These are phyloP conservation scores for Solanum piurae DNA, from an alignment of 257 asterid genomes.

Conservation along the genomic window DNA sequence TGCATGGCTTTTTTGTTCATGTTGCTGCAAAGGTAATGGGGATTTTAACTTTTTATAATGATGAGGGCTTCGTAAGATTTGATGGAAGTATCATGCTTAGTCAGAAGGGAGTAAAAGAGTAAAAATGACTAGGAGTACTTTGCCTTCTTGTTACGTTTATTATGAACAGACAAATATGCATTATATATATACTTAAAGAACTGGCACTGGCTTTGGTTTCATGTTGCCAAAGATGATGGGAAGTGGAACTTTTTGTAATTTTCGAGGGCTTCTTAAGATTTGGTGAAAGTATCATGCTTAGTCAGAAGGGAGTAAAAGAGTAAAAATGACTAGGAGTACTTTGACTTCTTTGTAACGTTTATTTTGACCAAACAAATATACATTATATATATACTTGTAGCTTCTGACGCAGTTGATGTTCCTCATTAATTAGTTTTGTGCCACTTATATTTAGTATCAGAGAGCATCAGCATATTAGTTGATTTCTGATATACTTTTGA, in stretches of 20 bases:
- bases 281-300: neutral
- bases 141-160: neutral
- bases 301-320: neutral
- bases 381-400: neutral
- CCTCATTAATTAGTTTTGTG: neutral
- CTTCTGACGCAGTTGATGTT: neutral
- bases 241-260: neutral
- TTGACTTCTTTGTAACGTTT: neutral
- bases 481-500: neutral
- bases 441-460: neutral
- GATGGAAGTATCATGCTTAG: neutral
- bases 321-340: neutral
- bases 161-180: neutral
- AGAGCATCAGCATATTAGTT: neutral
- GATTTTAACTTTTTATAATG: neutral
- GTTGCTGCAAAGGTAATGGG: constrained; percentile 91
- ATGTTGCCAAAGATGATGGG: constrained; percentile 79
- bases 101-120: neutral
- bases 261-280: neutral
- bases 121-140: neutral
- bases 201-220: constrained; percentile 42
- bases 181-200: neutral
- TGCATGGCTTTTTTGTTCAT: constrained; percentile 88
- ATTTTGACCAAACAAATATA: neutral
- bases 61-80: neutral